A percentile compares a stretch with the other conserved stretches of the same genome.
These are phyloP conservation scores for Neostapfia colusana DNA, from an alignment of 176 grass and related monocot species.

Conservation along the genomic window DNA sequence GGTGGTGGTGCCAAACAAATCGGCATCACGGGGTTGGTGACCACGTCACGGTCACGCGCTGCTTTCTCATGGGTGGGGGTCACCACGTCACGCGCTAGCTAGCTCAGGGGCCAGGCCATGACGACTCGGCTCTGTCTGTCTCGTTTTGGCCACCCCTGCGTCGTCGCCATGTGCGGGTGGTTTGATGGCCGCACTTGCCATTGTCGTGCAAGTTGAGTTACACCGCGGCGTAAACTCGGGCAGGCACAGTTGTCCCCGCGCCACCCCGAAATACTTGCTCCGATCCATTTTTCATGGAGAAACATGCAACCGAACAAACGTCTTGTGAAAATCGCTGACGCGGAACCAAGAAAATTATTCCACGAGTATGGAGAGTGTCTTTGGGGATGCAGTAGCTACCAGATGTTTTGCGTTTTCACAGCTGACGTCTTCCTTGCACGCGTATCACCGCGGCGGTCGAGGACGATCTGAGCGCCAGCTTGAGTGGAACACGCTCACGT, in stretches of 20 bases:
- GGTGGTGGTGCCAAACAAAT: background rate
- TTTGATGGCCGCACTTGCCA: background rate
- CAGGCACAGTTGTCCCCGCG: background rate
- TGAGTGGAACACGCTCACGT: background rate
- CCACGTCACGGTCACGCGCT: too few relatives aligned
- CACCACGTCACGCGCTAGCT: too few relatives aligned
- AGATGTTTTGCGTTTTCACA: background rate
- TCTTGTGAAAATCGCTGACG: background rate
- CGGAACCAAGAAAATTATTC: too few relatives aligned
- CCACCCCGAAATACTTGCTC: background rate
- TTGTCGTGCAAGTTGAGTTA: background rate
- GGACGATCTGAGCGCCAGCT: background rate
- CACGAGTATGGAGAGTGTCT: too few relatives aligned
- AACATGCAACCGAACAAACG: too few relatives aligned
- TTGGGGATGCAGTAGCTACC: too few relatives aligned
- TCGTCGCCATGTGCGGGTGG: background rate
- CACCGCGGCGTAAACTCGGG: background rate
- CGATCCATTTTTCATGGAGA: too few relatives aligned
- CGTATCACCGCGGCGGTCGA: background rate
- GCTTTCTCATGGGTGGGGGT: too few relatives aligned
- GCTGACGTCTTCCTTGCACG: background rate
- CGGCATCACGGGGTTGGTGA: background rate
- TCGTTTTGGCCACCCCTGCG: background rate
- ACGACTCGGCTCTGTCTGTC: background rate
- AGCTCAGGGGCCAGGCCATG: background rate